phyloP scores from a whole-genome alignment of 164 flowering plant species.

The Paratinospora sagittata region DNA sequence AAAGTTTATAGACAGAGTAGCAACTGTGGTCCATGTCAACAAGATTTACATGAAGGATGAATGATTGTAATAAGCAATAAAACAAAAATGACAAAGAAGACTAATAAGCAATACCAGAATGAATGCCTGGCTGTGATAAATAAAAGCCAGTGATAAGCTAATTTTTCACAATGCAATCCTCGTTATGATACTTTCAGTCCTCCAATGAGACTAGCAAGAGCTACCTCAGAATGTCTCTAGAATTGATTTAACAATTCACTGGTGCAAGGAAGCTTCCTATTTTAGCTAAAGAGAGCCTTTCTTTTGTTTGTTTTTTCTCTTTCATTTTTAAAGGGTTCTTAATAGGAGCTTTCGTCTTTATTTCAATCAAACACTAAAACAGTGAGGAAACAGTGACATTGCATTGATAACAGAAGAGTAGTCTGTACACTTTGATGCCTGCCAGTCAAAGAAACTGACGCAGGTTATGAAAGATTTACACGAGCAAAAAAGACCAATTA shows the following conservation, averaged over 20 bases:
- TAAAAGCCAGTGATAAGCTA: background rate
- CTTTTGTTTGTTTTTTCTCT: background rate
- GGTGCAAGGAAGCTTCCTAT: background rate
- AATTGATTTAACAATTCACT: background rate
- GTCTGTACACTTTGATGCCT: too few relatives aligned
- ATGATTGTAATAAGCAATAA: too few relatives aligned
- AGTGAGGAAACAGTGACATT: background rate
- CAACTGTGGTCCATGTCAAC: background rate
- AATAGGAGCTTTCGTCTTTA: background rate
- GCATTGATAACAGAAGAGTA: too few relatives aligned
- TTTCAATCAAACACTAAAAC: background rate
- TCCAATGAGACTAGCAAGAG: background rate
- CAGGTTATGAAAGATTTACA: too few relatives aligned
- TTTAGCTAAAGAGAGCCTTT: background rate
- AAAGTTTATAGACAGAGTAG: background rate
- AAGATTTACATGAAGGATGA: background rate
- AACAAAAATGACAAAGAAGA: too few relatives aligned
- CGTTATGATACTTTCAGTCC: background rate
- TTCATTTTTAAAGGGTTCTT: background rate
- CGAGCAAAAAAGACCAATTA: too few relatives aligned
- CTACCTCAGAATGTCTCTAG: background rate
- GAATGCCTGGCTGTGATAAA: background rate
- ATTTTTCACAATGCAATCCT: background rate
- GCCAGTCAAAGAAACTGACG: too few relatives aligned
- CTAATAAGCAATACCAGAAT: too few relatives aligned